Evolutionary conservation across 352 stramenopile genomes (phyloP).

Genomic region (Pythium aphanidermatum): DNA sequence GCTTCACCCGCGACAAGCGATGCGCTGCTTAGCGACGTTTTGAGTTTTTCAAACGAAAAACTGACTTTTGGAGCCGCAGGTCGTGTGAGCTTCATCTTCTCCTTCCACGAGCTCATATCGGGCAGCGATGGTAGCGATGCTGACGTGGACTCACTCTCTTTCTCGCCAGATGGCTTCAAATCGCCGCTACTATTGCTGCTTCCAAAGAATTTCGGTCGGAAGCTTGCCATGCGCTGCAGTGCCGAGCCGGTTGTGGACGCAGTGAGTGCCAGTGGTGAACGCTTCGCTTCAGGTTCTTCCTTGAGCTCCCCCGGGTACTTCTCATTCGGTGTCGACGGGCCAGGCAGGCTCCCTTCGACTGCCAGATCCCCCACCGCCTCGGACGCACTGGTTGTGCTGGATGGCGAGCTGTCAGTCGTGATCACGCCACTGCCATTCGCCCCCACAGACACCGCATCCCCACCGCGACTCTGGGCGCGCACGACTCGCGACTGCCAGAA

Average conservation of each 20-base stretch:
- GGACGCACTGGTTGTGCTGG: neutral
- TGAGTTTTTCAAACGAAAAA: slow-evolving; percentile 44
- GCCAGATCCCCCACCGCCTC: too few relatives aligned
- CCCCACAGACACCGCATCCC: neutral
- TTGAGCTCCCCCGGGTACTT: slow-evolving; percentile 11
- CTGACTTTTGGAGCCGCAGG: slow-evolving; percentile 17
- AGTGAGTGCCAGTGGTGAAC: neutral
- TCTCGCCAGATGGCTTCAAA: slow-evolving; percentile 17
- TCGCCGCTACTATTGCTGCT: slow-evolving; percentile 4
- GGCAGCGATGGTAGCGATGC: slow-evolving; percentile 19
- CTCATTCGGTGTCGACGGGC: slow-evolving; percentile 11
- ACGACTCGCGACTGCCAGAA: slow-evolving; percentile 60
- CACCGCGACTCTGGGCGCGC: slow-evolving; percentile 25
- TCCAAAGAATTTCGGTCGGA: slow-evolving; percentile 16
- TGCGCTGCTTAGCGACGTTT: slow-evolving; percentile 25
- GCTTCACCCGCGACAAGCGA: slow-evolving; percentile 3
- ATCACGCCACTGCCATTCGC: slow-evolving; percentile 1
- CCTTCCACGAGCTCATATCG: slow-evolving; percentile 37
- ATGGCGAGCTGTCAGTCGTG: neutral
- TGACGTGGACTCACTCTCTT: slow-evolving; percentile 4
- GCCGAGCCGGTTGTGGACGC: slow-evolving; percentile 3
- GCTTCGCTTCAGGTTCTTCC: slow-evolving; percentile 4
- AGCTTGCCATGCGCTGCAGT: slow-evolving; percentile 12
- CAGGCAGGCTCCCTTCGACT: neutral
- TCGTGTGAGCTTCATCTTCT: slow-evolving; percentile 36